A percentile compares a stretch with the other conserved stretches of the same genome.
Conservation (phyloP, 2,329 filamentous ascomycete genomes). For the Penicillium palitans region DNA sequence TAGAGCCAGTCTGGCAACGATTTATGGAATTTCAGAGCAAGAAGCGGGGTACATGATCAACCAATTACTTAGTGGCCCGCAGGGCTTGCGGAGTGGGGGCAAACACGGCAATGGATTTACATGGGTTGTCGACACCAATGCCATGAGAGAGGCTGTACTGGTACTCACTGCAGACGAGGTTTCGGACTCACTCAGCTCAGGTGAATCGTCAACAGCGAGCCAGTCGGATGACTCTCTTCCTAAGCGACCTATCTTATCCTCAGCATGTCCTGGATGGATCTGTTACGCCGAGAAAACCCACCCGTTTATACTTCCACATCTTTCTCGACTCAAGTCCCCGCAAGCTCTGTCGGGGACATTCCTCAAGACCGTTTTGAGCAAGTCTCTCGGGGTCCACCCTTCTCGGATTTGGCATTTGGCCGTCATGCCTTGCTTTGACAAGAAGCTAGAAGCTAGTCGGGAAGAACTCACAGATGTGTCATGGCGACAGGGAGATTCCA, state of each 20-base stretch:
- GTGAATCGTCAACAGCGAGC: constrained; percentile 14
- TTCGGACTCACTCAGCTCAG: constrained; percentile 40
- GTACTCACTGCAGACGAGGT: constrained; percentile 76
- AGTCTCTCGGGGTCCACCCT: constrained; percentile 68
- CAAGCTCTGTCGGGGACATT: constrained; percentile 89
- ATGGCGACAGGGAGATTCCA: constrained; percentile 55
- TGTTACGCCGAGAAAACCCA: constrained; percentile 99
- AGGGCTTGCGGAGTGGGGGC: constrained; percentile 69
- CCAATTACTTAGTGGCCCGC: constrained; percentile 70
- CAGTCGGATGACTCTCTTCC: constrained; percentile 29
- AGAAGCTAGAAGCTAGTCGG: constrained; percentile 94
- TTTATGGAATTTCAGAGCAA: constrained; percentile 70
- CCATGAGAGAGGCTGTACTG: constrained; percentile 77
- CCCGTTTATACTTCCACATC: constrained; percentile 84
- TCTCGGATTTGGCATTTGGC: constrained; percentile 90
- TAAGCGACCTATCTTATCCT: constrained; percentile 63
- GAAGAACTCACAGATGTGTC: constrained; percentile 82
- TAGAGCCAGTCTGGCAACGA: constrained; percentile 82
- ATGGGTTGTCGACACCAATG: constrained; percentile 89
- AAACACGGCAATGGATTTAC: constrained; percentile 74
- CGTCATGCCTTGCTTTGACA: constrained; percentile 98
- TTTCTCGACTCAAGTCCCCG: constrained; percentile 89
- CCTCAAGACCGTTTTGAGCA: constrained; percentile 80
- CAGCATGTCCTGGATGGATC: constrained; percentile 95
- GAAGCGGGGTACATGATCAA: constrained; percentile 81